Evolutionary conservation across 1,284 basidiomycete genomes (phyloP).

Genomic region (Cryptococcus sp.): DNA sequence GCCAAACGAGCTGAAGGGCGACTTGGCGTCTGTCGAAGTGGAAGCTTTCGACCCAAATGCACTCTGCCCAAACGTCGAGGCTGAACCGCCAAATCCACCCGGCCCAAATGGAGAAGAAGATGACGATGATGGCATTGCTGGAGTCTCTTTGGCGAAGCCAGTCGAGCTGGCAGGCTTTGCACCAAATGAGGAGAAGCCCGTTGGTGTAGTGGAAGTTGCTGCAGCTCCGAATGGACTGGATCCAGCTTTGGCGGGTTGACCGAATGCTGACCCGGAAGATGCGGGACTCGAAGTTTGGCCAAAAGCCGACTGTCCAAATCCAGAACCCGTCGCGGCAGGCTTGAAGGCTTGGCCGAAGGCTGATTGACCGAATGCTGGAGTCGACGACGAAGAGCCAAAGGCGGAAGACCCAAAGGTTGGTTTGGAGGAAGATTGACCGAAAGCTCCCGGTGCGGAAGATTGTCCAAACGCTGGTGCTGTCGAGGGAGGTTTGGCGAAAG

Average conservation of each 20-base stretch:
- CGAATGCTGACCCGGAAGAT: constrained; percentile 9
- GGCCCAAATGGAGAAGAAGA: background rate
- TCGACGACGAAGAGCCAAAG: constrained; percentile 6
- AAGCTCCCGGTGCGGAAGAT: constrained; percentile 5
- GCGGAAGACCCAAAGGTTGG: constrained; percentile 5
- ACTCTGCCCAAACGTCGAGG: constrained; percentile 8
- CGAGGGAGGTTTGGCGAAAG: background rate
- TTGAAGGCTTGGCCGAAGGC: constrained; percentile 20
- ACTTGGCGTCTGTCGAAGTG: constrained; percentile 2
- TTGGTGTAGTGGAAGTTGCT: constrained; percentile 3
- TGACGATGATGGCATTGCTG: background rate
- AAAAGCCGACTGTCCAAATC: constrained; percentile 20
- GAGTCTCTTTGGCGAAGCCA: constrained; percentile 1
- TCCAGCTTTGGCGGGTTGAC: constrained; percentile 18
- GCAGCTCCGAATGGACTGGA: constrained; percentile 7
- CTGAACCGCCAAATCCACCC: background rate
- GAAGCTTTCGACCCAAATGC: constrained; percentile 6
- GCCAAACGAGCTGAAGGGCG: constrained; percentile 7
- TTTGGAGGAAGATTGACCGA: constrained; percentile 10
- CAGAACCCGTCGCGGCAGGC: constrained; percentile 6
- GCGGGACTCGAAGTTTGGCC: constrained; percentile 7
- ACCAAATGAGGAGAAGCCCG: constrained; percentile 6
- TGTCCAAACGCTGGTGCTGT: constrained; percentile 2
- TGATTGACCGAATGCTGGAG: constrained; percentile 10
- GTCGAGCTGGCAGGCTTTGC: background rate